phyloP scores from a whole-genome alignment of 176 grass and related monocot genomes.

The Triticum turgidum region DNA sequence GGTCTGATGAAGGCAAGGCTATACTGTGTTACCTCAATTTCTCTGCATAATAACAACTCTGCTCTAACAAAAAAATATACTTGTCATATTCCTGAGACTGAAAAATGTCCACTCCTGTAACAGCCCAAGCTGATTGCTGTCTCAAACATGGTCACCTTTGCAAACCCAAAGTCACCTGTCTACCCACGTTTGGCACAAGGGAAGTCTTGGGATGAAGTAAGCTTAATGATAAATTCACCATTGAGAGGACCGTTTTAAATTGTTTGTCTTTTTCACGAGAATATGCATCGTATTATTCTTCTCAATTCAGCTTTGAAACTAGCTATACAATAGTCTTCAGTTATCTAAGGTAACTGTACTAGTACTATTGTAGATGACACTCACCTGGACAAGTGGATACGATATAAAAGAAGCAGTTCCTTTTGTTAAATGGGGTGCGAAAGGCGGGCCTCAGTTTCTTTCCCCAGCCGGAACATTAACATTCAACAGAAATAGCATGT shows the following conservation, averaged over 20 bases:
- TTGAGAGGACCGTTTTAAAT: neutral
- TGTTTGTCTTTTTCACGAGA: neutral
- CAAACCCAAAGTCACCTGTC: conserved; percentile 69
- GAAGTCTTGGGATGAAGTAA: conserved; percentile 83
- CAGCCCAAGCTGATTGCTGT: conserved; percentile 69
- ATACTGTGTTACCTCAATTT: neutral
- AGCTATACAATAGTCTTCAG: neutral
- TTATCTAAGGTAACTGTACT: neutral
- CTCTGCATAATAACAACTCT: neutral
- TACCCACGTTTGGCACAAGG: conserved; percentile 75
- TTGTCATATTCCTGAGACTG: neutral
- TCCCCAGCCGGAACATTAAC: conserved; percentile 77
- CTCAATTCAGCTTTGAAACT: neutral
- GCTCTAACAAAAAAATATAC: neutral
- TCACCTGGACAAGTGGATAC: conserved; percentile 92
- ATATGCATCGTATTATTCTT: neutral
- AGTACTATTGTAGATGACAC: conserved; percentile 50
- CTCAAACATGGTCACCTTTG: conserved; percentile 59
- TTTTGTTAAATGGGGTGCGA: conserved; percentile 76
- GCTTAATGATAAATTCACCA: neutral
- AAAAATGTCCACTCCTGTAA: neutral
- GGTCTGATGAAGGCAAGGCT: conserved; percentile 43
- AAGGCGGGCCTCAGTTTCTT: conserved; percentile 32
- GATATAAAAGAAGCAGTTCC: conserved; percentile 56
- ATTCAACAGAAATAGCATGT: conserved; percentile 78